Conservation (phyloP, 345 rosid genomes). For the Schrenkiella parvula region DNA sequence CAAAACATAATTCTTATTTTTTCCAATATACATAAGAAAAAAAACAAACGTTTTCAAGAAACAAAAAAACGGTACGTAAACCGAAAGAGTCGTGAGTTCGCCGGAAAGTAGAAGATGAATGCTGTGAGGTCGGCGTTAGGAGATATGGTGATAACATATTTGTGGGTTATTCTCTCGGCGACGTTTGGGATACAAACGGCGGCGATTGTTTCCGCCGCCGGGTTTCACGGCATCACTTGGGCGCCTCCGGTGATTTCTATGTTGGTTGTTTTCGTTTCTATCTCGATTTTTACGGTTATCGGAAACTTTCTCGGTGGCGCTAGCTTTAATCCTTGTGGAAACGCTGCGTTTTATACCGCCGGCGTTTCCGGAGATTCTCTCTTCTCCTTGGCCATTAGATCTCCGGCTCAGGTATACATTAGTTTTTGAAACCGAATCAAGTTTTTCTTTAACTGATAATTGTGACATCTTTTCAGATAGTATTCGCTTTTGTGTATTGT, state of each 20-base stretch:
- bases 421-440: background rate
- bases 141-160: slow-evolving; percentile 57
- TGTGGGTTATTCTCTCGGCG: slow-evolving; percentile 73
- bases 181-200: slow-evolving; percentile 58
- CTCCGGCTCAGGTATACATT: slow-evolving; percentile 78
- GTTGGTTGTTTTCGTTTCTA: slow-evolving; percentile 55
- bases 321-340: slow-evolving; percentile 85
- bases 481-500: slow-evolving; percentile 2
- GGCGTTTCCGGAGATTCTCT: slow-evolving; percentile 74
- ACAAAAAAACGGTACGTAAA: background rate
- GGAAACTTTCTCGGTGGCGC: slow-evolving; percentile 78
- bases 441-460: background rate
- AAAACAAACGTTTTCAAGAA: background rate
- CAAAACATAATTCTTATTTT: background rate
- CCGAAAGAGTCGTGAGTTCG: background rate
- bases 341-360: slow-evolving; percentile 75
- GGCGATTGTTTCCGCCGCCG: slow-evolving; percentile 45
- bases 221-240: slow-evolving; percentile 47
- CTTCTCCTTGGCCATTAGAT: slow-evolving; percentile 79
- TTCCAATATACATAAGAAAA: background rate
- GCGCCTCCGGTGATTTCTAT: slow-evolving; percentile 51
- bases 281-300: slow-evolving; percentile 52
- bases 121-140: slow-evolving; percentile 61
- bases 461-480: background rate
- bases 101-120: slow-evolving; percentile 39